A percentile compares a stretch with the other conserved stretches of the same genome.
Evolutionary conservation across 139 green algal genomes (phyloP).

Genomic region (Chlorella sorokiniana): DNA sequence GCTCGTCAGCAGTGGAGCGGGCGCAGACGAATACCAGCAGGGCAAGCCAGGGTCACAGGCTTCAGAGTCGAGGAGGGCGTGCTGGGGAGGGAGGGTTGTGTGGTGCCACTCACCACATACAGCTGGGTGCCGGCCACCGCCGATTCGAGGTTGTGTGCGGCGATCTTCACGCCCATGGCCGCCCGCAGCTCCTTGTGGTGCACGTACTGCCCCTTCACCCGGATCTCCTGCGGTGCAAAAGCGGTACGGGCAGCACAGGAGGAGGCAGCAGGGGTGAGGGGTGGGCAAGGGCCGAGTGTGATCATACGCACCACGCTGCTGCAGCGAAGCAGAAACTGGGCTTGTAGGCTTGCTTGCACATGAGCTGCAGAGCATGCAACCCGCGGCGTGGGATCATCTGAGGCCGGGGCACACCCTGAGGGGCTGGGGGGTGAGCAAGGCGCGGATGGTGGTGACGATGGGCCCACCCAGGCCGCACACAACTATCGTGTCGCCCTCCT

Average conservation of each 20-base stretch:
- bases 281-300: no score
- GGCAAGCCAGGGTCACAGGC: no score
- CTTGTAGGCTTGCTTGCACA: no score
- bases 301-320: no score
- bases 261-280: background rate
- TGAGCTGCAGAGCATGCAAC: background rate
- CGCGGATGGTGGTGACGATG: conserved; percentile 93
- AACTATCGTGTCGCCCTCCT: conserved; percentile 94
- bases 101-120: conserved; percentile 27
- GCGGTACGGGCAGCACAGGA: background rate
- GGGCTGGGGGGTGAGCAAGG: conserved; percentile 94
- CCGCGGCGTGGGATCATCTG: no score
- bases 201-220: conserved; percentile 91
- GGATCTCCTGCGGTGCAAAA: conserved; percentile 85
- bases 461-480: conserved; percentile 91
- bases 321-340: no score
- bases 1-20: no score
- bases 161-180: conserved; percentile 95
- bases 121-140: conserved; percentile 89
- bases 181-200: conserved; percentile 98
- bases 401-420: conserved; percentile 66
- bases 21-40: no score
- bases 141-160: conserved; percentile 87
- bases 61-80: no score
- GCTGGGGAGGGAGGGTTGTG: no score